Evolutionary conservation across 2,329 filamentous ascomycete genomes (phyloP).

Genomic region (Exophiala sideris): DNA sequence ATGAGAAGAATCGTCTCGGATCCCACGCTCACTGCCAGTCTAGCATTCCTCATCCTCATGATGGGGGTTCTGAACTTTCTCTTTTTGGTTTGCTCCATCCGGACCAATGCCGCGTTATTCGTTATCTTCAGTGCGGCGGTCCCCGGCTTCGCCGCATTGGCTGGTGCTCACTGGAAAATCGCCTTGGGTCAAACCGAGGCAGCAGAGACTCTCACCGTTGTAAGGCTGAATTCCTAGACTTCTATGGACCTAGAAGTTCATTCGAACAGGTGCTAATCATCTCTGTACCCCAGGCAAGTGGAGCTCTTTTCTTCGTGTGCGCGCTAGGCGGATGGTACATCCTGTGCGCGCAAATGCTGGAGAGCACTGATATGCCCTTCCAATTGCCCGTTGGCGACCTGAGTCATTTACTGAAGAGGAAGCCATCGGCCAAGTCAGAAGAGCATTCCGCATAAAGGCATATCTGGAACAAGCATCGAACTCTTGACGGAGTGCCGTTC

Average conservation of each 20-base stretch:
- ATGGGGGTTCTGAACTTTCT: conserved; percentile 64
- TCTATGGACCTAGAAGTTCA: neutral
- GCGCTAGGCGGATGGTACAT: neutral
- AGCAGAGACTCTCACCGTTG: neutral
- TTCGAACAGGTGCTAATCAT: neutral
- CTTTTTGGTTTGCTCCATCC: conserved; percentile 66
- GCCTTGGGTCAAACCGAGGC: neutral
- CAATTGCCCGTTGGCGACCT: conserved; percentile 1
- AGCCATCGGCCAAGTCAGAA: neutral
- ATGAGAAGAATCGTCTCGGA: neutral
- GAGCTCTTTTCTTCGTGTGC: neutral
- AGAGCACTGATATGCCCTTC: neutral
- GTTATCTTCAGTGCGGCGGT: conserved; percentile 63
- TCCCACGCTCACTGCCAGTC: neutral
- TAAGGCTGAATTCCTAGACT: neutral
- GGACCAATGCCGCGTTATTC: conserved; percentile 69
- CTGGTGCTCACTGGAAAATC: conserved; percentile 39
- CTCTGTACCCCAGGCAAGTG: neutral
- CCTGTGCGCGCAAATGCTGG: neutral
- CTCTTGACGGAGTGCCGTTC: too few relatives aligned
- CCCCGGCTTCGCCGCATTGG: conserved; percentile 56
- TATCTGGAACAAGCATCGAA: neutral
- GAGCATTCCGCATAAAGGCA: neutral
- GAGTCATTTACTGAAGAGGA: neutral
- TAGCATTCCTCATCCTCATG: conserved; percentile 57